These are phyloP conservation scores for Saccharomycopsis crataegensis DNA, from an alignment of 1,139 yeast species.

Conservation along the genomic window DNA sequence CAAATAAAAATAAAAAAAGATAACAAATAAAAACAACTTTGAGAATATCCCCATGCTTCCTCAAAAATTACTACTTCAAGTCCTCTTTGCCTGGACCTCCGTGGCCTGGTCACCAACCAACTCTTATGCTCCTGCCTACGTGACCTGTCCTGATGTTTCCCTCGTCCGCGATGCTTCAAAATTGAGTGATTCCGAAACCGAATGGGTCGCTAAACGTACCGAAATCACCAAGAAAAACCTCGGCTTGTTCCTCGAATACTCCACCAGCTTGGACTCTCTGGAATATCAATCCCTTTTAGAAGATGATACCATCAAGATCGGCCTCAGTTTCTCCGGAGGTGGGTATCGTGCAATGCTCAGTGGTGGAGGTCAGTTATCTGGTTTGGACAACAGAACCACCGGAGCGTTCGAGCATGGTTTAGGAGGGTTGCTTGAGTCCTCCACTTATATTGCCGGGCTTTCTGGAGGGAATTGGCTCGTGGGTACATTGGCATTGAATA, in stretches of 20 bases:
- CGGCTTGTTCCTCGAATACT: constrained; percentile 40
- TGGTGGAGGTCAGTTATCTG: constrained; percentile 89
- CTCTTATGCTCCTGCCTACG: constrained; percentile 13
- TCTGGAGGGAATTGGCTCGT: constrained; percentile 44
- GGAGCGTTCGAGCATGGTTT: constrained; percentile 54
- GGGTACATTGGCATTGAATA: constrained; percentile 69
- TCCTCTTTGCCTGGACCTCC: no score
- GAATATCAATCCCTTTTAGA: constrained; percentile 25
- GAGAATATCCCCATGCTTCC: no score
- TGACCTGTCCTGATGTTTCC: constrained; percentile 20
- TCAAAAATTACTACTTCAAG: no score
- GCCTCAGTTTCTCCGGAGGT: constrained; percentile 82
- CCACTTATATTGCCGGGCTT: constrained; percentile 71
- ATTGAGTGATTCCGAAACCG: constrained; percentile 27
- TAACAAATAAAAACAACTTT: no score
- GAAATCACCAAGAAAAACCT: constrained; percentile 44
- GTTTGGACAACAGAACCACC: constrained; percentile 65
- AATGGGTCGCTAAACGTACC: constrained; percentile 37
- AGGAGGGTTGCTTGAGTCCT: constrained; percentile 69
- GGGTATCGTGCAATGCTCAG: constrained; percentile 85
- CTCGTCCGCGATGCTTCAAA: constrained; percentile 34
- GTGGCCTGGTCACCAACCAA: no score
- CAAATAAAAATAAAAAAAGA: no score
- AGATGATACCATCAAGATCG: constrained; percentile 32
- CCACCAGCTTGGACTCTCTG: constrained; percentile 54